Base-by-base conservation (phyloP, 768 basidiomycete species). In the Serendipita vermifera region DNA sequence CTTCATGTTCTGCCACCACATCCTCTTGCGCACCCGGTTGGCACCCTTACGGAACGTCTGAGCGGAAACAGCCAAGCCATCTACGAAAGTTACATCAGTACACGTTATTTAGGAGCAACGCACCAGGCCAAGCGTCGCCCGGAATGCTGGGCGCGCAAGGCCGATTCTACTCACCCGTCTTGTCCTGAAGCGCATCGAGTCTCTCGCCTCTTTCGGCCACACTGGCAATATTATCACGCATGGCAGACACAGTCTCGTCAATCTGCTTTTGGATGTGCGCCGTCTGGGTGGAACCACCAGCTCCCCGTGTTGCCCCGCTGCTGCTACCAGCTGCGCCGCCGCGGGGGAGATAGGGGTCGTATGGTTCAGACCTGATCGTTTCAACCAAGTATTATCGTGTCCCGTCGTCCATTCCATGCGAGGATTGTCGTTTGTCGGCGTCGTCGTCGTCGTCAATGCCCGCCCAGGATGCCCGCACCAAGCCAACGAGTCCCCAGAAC, bases 1-100 rank as follows among this genome's bases (percentile, higher is more conserved):
- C 83, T 91, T 91, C 87, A 91, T 91, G 68, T 96, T 92, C 69
- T 96, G 93, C 91, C 91, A 88, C 87, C 87, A 91, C 87, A 90
- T 90, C 67, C 88, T 90, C 80, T 98, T 99, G 69, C 96, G 83
- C 55, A 99, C 96, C 59, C 89, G 78, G 73, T 97, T 97, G 54
- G 96, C 96, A 62, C 96, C 93, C 61, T 91, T 79, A 60, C 92
- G 83, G 81, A 99, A 99, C 26, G 92, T 91, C 73, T 99, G 94
- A n/a, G 96, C 96, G 24, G 92, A 96, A 38, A 94, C 88, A 29
- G 96, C 94, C 56, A 99, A 80, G 67, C 85, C 96, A 71, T 99
- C 96, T 96, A 63, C 15, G 33, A 43, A 2, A 3, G 40, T 14
- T 15, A 13, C 13, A 38, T 38, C 13, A n/a, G n/a, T n/a, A n/a